Base-by-base conservation (phyloP, 805 yeast species). In the Lachancea waltii region DNA sequence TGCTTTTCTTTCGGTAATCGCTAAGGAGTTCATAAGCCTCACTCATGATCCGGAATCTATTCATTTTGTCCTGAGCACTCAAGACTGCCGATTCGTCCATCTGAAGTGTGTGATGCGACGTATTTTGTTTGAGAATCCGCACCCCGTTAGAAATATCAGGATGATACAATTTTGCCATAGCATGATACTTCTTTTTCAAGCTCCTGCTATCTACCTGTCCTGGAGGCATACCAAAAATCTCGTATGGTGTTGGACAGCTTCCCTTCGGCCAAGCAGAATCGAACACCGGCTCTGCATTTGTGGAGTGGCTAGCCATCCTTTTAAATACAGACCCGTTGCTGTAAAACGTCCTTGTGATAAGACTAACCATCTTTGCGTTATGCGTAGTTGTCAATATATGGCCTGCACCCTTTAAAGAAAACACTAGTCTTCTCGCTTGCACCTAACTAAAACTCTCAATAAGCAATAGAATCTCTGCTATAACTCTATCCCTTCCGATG, bases 131-230 rank as follows among this genome's bases (percentile, higher is more conserved):
- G 31, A 42, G 14, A 11, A 73, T 55, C 4, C 45, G 42, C 10
- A 47, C 40, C 23, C 58, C 55, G 13, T 50, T 43, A 2, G 67
- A 50, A 3, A 71, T 55, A 53, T 87, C 97, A 0, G 97, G 96
- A 55, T 87, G 96, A 50, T 87, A 87, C 7, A 78, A 53, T 56
- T 82, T 84, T 8, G 87, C 87, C 33, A 76, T 63, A 37, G 72
- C 67, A 47, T 72, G 74, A 51, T 80, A 82, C 31, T 70, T 69
- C 18, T 61, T 45, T 43, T 74, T 74, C 35, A 80, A 59, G 21
- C 56, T 45, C 8, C 49, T 57, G 35, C 56, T 56, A 39, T 70
- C 69, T 30, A 70, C 58, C 17, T 54, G 54, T 1, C 49, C 48
- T 0, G 58, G 55, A 2, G 56, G 45, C 18, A 75, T 51, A 3